Evolutionary conservation across 2,329 filamentous ascomycete species (phyloP), one percentile per base, ranked within the genome.

Genomic region (Clonostachys rosea): DNA sequence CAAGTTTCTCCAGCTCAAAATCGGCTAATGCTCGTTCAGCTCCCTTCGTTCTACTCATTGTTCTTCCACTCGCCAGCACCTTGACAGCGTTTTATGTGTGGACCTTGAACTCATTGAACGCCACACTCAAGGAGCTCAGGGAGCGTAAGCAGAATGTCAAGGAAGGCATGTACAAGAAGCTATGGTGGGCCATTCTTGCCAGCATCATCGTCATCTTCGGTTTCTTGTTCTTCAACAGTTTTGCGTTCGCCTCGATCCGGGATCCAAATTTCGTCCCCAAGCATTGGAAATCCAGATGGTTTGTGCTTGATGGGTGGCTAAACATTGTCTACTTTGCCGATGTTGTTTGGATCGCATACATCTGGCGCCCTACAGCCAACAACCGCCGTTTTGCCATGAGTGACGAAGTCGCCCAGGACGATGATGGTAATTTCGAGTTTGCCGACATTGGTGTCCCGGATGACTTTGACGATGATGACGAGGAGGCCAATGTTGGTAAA

Each of bases 171-270:
- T 99, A 97, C 71, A 91, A 88, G 71, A 95, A 95, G 66, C 82
- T 99, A 13, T 99, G 95, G 91, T 99, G 91, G 91, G 92, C 90
- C 65, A 96, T 99, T 50, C 76, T 99, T 42, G 76, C 82, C 53
- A 95, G 88, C 64, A 95, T 99, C 62, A 72, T 97, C 43, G 89
- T 97, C 57, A 96, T 97, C 57, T 99, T 99, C 58, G 91, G 79
- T 48, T 99, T 99, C 74, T 96, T 99, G 76, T 97, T 99, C 75
- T 85, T 97, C 74, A 97, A 96, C 75, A 95, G 89, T 56, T 91
- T 96, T 68, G 90, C 89, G 1, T 96, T 99, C 64, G 92, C 91
- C 43, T 91, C 91, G 12, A 83, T 84, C 43, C 81, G 80, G 43
- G 87, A 91, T 53, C 89, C 89, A 1, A 87, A 95, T 65, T 99